phyloP scores from a whole-genome alignment of 2,329 filamentous ascomycete species.

The Rhynchosporium agropyri region DNA sequence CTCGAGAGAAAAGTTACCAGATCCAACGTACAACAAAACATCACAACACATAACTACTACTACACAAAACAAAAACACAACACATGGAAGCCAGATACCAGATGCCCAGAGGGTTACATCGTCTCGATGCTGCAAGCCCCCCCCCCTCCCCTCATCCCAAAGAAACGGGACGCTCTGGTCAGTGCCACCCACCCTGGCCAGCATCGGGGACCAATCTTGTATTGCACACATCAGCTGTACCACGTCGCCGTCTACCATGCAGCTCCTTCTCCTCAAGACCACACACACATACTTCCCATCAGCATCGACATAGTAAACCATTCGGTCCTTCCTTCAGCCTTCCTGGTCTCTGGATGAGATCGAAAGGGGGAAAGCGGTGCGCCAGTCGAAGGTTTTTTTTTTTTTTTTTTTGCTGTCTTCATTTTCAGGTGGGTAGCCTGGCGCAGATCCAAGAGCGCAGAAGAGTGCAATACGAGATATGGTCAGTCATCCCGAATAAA shows the following conservation, averaged over 20 bases:
- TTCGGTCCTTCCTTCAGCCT: constrained; percentile 6
- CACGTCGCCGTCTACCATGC: neutral
- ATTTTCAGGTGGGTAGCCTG: constrained; percentile 4
- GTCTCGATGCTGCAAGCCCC: constrained; percentile 10
- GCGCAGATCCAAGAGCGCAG: neutral
- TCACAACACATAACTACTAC: too few relatives aligned
- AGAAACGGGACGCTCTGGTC: constrained; percentile 20
- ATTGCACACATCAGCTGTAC: neutral
- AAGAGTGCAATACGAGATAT: too few relatives aligned
- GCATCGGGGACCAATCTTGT: constrained; percentile 10
- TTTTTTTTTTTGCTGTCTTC: neutral
- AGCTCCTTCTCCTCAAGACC: neutral
- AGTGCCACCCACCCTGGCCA: constrained; percentile 15
- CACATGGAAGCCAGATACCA: too few relatives aligned
- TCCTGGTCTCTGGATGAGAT: neutral
- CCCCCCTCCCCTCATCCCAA: constrained; percentile 5
- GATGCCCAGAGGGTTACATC: neutral
- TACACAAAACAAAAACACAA: too few relatives aligned
- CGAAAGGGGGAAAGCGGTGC: too few relatives aligned
- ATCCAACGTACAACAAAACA: too few relatives aligned
- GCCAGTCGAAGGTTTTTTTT: too few relatives aligned
- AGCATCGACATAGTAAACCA: neutral
- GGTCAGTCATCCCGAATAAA: too few relatives aligned
- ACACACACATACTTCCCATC: constrained; percentile 5
- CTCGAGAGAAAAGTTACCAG: too few relatives aligned